Evolutionary conservation across 768 basidiomycete species (phyloP).

Genomic region (Artomyces pyxidatus): DNA sequence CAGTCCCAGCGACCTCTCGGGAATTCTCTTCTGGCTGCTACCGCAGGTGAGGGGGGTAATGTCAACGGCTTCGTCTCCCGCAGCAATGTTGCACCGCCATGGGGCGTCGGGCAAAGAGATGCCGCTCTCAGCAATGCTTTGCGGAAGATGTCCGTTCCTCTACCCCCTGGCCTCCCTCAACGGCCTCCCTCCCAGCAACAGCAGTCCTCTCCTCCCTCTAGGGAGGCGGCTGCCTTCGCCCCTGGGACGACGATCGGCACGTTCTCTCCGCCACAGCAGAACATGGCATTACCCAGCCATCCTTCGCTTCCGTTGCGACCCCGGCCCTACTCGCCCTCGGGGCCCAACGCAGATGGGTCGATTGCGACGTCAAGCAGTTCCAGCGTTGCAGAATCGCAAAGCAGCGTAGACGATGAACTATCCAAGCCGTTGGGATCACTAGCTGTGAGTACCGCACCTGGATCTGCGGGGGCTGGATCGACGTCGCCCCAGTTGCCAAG

Average conservation of each 20-base stretch:
- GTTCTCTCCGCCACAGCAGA: conserved; percentile 22
- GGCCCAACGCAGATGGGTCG: conserved; percentile 20
- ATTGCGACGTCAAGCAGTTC: conserved; percentile 33
- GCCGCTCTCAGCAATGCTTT: not conserved
- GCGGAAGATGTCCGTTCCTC: conserved; percentile 20
- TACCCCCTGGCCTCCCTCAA: conserved; percentile 15
- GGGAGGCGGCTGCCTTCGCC: conserved; percentile 15
- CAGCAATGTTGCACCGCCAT: conserved; percentile 8
- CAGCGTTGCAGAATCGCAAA: conserved; percentile 33
- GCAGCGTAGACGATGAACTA: conserved; percentile 28
- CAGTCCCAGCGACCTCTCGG: conserved; percentile 27
- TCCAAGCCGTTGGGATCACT: conserved; percentile 29
- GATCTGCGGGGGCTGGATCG: conserved; percentile 26
- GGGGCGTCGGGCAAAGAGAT: conserved; percentile 9
- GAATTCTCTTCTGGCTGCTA: conserved; percentile 25
- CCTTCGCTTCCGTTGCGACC: conserved; percentile 22
- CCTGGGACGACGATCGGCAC: conserved; percentile 15
- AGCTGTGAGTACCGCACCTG: conserved; percentile 37
- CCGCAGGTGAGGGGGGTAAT: conserved; percentile 4
- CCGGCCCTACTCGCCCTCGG: conserved; percentile 20
- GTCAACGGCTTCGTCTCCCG: conserved; percentile 5
- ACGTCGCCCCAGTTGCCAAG: conserved; percentile 73
- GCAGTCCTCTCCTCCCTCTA: conserved; percentile 20
- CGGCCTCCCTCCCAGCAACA: conserved; percentile 18
- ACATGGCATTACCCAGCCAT: conserved; percentile 19